Percentiles rank a stretch among this genome's conserved stretches.
phyloP scores from a whole-genome alignment of 305 asterid species.

The Rubia balearica region DNA sequence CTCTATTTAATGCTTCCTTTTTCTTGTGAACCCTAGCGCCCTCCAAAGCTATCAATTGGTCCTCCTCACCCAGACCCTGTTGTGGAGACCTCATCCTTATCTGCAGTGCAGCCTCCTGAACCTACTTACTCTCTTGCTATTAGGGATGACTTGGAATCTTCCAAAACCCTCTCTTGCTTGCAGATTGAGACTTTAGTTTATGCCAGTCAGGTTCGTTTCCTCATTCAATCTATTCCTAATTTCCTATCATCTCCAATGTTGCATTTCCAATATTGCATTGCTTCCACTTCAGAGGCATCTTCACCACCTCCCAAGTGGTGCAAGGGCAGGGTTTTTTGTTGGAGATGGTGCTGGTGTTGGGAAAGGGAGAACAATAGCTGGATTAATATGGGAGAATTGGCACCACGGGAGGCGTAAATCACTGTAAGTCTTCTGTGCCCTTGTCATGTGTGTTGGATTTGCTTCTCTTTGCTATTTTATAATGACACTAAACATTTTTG shows the following conservation, averaged over 20 bases:
- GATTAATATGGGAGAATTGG: constrained; percentile 98
- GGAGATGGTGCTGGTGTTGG: constrained; percentile 99
- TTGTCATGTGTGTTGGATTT: too few species aligned
- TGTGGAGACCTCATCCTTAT: constrained; percentile 93
- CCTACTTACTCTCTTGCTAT: constrained; percentile 76
- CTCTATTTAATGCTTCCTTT: background rate
- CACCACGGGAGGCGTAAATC: constrained; percentile 81
- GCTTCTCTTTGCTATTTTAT: too few species aligned
- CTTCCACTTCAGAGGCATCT: constrained; percentile 66
- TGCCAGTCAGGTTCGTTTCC: constrained; percentile 80
- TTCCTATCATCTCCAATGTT: constrained; percentile 7
- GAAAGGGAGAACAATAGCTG: constrained; percentile 97
- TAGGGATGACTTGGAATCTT: constrained; percentile 66
- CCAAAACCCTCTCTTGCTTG: constrained; percentile 80
- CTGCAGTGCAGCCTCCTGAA: constrained; percentile 97
- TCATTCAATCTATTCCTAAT: constrained; percentile 12
- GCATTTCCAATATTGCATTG: constrained; percentile 19
- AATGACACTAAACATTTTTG: background rate
- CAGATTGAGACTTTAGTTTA: constrained; percentile 97
- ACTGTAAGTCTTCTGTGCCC: constrained; percentile 42
- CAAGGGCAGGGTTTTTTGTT: constrained; percentile 93
- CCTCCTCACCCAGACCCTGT: constrained; percentile 93
- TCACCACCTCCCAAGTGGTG: constrained; percentile 77
- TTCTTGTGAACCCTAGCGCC: constrained; percentile 38
- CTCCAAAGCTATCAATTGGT: constrained; percentile 82